A percentile compares a stretch with the other conserved stretches of the same genome.
phyloP scores from a whole-genome alignment of 192 early-diverging fungal genomes.

The Chytriomyces sp. region DNA sequence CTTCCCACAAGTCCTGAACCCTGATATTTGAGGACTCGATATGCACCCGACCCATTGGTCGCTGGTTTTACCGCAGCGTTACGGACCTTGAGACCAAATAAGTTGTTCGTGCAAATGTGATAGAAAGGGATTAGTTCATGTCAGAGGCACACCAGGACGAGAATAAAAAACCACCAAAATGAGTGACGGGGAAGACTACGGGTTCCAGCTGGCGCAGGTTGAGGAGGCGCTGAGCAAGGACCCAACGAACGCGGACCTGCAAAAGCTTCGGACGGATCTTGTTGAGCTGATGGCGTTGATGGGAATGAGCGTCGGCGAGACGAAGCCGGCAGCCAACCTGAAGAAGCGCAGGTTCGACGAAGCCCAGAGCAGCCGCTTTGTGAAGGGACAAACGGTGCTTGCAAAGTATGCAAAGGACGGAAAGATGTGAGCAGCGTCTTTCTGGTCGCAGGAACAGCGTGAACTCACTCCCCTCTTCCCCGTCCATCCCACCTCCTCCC shows the following conservation, averaged over 20 bases:
- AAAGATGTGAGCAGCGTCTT: slow-evolving; percentile 63
- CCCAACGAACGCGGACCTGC: slow-evolving; percentile 69
- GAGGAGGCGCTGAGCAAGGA: slow-evolving; percentile 68
- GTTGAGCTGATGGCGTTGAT: slow-evolving; percentile 68
- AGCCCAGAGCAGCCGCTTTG: slow-evolving; percentile 26
- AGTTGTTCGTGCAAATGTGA: no score
- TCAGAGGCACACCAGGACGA: no score
- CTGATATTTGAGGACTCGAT: no score
- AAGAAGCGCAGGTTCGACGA: not conserved
- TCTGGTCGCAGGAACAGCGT: slow-evolving; percentile 23
- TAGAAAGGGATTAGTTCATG: no score
- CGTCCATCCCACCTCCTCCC: slow-evolving; percentile 13
- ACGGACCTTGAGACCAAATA: no score
- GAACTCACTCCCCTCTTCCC: not conserved
- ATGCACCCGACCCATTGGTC: no score
- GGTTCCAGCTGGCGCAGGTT: slow-evolving; percentile 70
- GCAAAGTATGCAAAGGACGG: slow-evolving; percentile 70
- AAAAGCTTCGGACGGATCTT: slow-evolving; percentile 66
- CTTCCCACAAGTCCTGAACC: no score
- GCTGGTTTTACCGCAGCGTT: no score
- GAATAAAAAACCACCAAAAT: not conserved
- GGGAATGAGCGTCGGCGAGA: slow-evolving; percentile 7
- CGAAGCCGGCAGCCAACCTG: not conserved
- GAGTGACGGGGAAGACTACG: slow-evolving; percentile 45
- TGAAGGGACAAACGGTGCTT: slow-evolving; percentile 61